Evolutionary conservation across 164 flowering plant genomes (phyloP).

Genomic region (Cinnamomum chago): DNA sequence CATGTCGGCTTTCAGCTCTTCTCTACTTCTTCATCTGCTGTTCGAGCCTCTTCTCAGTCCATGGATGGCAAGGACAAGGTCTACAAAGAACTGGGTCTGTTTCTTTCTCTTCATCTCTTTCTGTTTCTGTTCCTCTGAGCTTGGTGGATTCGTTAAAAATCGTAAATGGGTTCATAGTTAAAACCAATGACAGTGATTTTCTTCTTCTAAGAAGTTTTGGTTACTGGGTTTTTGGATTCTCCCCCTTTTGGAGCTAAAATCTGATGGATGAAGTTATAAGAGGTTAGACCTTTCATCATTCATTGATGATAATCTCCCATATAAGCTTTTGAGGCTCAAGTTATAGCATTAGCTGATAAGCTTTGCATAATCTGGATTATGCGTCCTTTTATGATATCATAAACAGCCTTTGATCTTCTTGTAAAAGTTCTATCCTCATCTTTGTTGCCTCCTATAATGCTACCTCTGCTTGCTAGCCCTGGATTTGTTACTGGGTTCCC

Average conservation of each 20-base stretch:
- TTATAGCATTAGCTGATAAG: not conserved
- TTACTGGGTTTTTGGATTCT: too few species aligned
- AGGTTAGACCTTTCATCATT: too few species aligned
- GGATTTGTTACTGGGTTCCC: not conserved
- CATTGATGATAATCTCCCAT: too few species aligned
- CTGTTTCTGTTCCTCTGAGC: constrained; percentile 2
- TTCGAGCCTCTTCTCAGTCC: constrained; percentile 37
- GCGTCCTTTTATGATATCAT: not conserved
- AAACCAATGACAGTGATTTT: too few species aligned
- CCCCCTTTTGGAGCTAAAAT: too few species aligned
- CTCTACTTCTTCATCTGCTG: not conserved
- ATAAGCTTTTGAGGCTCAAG: not conserved
- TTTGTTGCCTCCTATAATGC: too few species aligned
- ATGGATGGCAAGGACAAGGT: constrained; percentile 44
- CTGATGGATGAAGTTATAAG: too few species aligned
- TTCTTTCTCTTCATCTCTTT: not conserved
- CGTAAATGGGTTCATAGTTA: too few species aligned
- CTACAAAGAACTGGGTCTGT: constrained; percentile 65
- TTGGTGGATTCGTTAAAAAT: not conserved
- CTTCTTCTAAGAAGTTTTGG: too few species aligned
- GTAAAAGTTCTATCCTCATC: not conserved
- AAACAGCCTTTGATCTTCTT: not conserved
- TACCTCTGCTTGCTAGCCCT: not conserved
- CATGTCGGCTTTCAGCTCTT: not conserved
- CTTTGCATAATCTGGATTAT: not conserved